Evolutionary conservation across 768 basidiomycete species (phyloP).

Genomic region (Leccinum longicurvipes): DNA sequence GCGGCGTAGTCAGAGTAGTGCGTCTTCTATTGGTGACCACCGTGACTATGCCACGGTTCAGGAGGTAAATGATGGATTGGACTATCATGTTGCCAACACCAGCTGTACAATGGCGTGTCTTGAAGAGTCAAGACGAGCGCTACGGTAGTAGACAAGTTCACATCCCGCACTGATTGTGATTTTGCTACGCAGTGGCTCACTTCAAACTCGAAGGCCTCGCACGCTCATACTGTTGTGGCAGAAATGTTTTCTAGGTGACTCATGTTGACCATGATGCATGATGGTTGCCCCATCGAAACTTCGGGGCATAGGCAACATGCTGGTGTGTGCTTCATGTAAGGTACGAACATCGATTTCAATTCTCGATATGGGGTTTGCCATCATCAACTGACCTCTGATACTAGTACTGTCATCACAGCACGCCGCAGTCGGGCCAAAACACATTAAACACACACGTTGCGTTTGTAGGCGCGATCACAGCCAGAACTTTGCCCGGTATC

Average conservation of each 20-base stretch:
- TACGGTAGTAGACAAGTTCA: too few relatives aligned
- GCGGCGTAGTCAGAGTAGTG: too few relatives aligned
- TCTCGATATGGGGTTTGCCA: conserved; percentile 1
- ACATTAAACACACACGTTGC: too few relatives aligned
- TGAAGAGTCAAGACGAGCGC: too few relatives aligned
- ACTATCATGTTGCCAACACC: too few relatives aligned
- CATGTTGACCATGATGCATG: background rate
- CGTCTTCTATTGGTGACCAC: too few relatives aligned
- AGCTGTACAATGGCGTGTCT: too few relatives aligned
- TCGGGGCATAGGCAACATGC: background rate
- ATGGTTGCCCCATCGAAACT: background rate
- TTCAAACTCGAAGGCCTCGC: background rate
- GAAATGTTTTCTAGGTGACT: background rate
- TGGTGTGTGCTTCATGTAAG: background rate
- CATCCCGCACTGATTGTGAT: too few relatives aligned
- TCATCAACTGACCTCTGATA: background rate
- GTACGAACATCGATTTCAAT: background rate
- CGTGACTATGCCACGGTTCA: too few relatives aligned
- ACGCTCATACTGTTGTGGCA: background rate
- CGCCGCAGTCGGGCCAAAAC: background rate
- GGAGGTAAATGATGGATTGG: too few relatives aligned
- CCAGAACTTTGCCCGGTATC: background rate
- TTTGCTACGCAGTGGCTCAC: too few relatives aligned
- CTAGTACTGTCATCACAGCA: background rate
- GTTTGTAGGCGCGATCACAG: conserved; percentile 3